Percentiles rank a stretch among this genome's conserved stretches.
phyloP scores from a whole-genome alignment of 257 asterid genomes.

The Ligustrum vulgare region DNA sequence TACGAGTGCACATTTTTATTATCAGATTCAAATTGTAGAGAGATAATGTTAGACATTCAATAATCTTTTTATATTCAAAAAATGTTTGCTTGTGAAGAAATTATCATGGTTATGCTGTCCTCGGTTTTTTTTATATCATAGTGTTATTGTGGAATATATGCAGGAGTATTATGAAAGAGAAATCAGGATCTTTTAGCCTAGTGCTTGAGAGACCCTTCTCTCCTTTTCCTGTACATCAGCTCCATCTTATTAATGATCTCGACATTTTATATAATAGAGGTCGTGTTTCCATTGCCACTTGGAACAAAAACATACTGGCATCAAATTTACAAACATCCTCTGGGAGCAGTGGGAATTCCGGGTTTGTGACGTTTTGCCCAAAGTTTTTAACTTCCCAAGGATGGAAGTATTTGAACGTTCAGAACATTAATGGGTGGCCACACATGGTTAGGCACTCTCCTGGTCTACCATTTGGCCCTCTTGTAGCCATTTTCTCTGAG shows the following conservation, averaged over 20 bases:
- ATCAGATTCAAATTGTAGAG: background rate
- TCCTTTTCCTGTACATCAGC: slow-evolving; percentile 83
- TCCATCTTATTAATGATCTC: slow-evolving; percentile 54
- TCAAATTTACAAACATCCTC: slow-evolving; percentile 44
- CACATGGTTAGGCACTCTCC: slow-evolving; percentile 34
- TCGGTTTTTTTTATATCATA: background rate
- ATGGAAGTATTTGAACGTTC: slow-evolving; percentile 65
- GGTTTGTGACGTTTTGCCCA: slow-evolving; percentile 73
- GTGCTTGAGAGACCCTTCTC: slow-evolving; percentile 85
- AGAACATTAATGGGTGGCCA: slow-evolving; percentile 36
- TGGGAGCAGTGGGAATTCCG: slow-evolving; percentile 68
- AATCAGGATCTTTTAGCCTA: slow-evolving; percentile 73
- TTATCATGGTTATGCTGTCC: background rate
- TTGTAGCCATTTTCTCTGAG: slow-evolving; percentile 63
- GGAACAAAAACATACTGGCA: slow-evolving; percentile 59
- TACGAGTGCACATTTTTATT: slow-evolving; percentile 36
- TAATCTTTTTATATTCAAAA: background rate
- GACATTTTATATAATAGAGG: slow-evolving; percentile 76
- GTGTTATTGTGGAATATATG: slow-evolving; percentile 31
- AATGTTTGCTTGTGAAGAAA: background rate
- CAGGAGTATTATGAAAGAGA: slow-evolving; percentile 72
- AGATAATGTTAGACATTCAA: background rate
- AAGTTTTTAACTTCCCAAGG: slow-evolving; percentile 63
- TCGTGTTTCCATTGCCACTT: slow-evolving; percentile 73
- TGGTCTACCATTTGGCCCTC: slow-evolving; percentile 62